Conservation (phyloP, 140 eudicot genomes). For the Cichorium intybus region DNA sequence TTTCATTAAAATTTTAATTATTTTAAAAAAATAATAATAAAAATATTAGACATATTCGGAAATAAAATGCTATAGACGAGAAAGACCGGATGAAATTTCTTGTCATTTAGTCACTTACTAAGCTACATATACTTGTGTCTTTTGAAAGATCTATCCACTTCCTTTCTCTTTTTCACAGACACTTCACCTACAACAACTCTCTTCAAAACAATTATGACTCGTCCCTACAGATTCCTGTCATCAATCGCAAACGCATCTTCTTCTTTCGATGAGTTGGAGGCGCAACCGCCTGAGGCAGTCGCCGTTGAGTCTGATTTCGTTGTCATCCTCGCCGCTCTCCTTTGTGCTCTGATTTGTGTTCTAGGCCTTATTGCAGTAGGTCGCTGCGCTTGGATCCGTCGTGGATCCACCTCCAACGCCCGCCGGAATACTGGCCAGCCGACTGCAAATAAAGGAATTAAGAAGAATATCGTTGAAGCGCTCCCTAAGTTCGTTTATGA, state of each 20-base stretch:
- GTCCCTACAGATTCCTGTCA: conserved; percentile 30
- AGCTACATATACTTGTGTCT: not conserved
- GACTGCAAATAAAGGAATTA: conserved; percentile 45
- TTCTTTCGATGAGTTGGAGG: conserved; percentile 18
- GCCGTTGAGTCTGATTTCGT: conserved; percentile 52
- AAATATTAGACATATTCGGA: too few relatives aligned
- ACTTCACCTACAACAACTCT: not conserved
- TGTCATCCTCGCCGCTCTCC: conserved; percentile 56
- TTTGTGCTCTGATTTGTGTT: conserved; percentile 52
- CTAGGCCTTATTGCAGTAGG: conserved; percentile 56
- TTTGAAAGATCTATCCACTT: not conserved
- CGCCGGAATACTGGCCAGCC: conserved; percentile 1
- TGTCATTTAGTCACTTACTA: not conserved
- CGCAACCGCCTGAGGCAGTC: conserved; percentile 46
- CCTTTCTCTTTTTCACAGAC: not conserved
- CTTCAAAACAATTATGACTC: conserved; percentile 30
- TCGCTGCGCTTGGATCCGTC: conserved; percentile 71
- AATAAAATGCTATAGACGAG: not conserved
- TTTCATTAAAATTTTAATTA: too few relatives aligned
- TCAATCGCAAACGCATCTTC: conserved; percentile 27
- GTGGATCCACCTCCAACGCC: conserved; percentile 25
- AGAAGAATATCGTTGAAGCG: conserved; percentile 39
- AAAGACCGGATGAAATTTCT: not conserved
- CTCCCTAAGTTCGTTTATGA: conserved; percentile 39
- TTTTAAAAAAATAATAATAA: not conserved